These are phyloP conservation scores for Saitozyma sp. DNA, from an alignment of 768 basidiomycete species.

Conservation along the genomic window DNA sequence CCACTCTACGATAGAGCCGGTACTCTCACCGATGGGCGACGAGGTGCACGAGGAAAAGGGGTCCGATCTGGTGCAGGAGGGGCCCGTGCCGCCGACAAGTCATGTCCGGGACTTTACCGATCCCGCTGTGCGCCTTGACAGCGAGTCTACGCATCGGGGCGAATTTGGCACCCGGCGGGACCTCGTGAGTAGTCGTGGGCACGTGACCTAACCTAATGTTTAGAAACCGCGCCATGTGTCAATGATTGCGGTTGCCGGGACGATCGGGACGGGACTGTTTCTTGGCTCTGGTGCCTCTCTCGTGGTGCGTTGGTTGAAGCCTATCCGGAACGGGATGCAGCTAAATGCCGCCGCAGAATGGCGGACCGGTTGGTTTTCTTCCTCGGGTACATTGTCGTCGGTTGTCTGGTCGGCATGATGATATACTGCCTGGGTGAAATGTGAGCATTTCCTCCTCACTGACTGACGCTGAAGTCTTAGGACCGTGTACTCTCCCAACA, in stretches of 20 bases:
- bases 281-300: conserved; percentile 28
- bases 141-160: conserved; percentile 1
- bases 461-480: background rate
- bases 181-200: conserved; percentile 1
- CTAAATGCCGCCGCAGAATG: background rate
- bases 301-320: conserved; percentile 1
- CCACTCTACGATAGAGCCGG: too few relatives aligned
- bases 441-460: conserved; percentile 3
- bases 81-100: too few relatives aligned
- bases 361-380: conserved; percentile 27
- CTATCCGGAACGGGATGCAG: background rate
- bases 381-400: conserved; percentile 23
- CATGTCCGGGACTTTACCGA: too few relatives aligned
- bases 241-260: conserved; percentile 12
- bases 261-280: conserved; percentile 33
- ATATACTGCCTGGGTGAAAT: conserved; percentile 20
- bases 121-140: too few relatives aligned
- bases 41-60: too few relatives aligned
- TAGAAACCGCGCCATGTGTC: conserved; percentile 1
- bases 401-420: conserved; percentile 1
- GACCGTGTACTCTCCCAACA: conserved; percentile 5
- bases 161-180: conserved; percentile 4
- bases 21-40: too few relatives aligned
- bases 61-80: too few relatives aligned
- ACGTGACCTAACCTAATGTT: background rate